Conservation (phyloP, 1,284 basidiomycete genomes). For the Apiotrichum veenhuisii region DNA sequence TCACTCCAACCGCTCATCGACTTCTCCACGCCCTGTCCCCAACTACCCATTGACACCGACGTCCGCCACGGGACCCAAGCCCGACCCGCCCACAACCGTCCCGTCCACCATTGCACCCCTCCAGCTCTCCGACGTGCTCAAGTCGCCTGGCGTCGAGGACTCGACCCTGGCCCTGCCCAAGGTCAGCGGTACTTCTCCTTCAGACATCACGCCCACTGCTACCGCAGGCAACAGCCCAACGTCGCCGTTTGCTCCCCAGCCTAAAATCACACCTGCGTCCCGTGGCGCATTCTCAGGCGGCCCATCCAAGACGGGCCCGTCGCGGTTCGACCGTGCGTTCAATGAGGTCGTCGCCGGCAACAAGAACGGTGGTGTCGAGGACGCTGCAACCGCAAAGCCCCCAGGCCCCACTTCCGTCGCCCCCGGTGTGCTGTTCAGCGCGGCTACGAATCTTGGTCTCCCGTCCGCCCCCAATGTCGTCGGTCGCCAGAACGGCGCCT, state of each 20-base stretch:
- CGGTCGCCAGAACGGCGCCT: constrained; percentile 16
- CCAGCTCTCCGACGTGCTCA: constrained; percentile 45
- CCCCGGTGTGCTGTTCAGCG: constrained; percentile 42
- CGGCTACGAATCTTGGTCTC: constrained; percentile 36
- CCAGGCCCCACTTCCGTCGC: constrained; percentile 39
- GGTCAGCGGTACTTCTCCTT: background rate
- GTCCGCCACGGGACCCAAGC: constrained; percentile 3
- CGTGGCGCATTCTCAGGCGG: constrained; percentile 33
- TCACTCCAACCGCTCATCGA: constrained; percentile 35
- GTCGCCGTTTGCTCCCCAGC: constrained; percentile 33
- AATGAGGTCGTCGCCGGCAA: constrained; percentile 45
- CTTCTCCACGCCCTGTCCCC: constrained; percentile 27
- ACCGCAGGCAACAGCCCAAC: constrained; percentile 31
- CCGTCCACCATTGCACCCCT: constrained; percentile 27
- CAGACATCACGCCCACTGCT: constrained; percentile 30
- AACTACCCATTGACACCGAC: constrained; percentile 37
- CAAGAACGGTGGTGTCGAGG: constrained; percentile 36
- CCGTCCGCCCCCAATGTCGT: constrained; percentile 34
- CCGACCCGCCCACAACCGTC: background rate
- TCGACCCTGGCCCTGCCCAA: background rate
- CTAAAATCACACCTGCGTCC: constrained; percentile 36
- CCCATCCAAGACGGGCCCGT: constrained; percentile 22
- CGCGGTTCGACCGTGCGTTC: constrained; percentile 43
- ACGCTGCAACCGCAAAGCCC: constrained; percentile 27
- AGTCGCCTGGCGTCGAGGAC: constrained; percentile 32